Conservation (phyloP, 2,329 filamentous ascomycete genomes). For the Thielaviopsis cerberus region DNA sequence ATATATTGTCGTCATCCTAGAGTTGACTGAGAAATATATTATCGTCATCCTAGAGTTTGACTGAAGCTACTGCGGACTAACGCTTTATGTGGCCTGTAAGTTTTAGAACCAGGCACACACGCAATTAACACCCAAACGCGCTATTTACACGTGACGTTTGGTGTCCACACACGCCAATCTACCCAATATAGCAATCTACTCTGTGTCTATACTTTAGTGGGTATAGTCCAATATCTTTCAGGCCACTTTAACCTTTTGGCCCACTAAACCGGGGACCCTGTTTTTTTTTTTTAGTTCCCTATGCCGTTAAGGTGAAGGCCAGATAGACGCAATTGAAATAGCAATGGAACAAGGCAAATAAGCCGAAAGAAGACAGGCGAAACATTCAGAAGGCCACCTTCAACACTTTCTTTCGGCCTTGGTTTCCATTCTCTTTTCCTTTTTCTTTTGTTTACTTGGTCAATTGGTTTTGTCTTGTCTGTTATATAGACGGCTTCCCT, state of each 20-base stretch:
- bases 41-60: too few species aligned
- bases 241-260: background rate
- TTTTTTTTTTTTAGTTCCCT: background rate
- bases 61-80: too few species aligned
- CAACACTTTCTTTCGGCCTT: conserved; percentile 1
- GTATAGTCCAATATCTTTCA: too few species aligned
- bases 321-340: too few species aligned
- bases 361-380: background rate
- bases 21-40: too few species aligned
- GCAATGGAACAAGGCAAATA: conserved; percentile 1
- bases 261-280: background rate
- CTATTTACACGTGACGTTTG: background rate
- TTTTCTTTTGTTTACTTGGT: background rate
- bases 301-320: conserved; percentile 2
- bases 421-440: conserved; percentile 1
- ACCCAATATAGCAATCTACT: background rate
- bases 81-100: background rate
- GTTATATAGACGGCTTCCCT: background rate
- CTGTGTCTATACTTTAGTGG: background rate
- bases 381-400: conserved; percentile 2
- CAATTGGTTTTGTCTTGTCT: background rate
- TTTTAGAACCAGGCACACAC: background rate
- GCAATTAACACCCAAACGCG: background rate
- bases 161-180: background rate
- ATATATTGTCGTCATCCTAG: too few species aligned